Conservation (phyloP, 441 rosid species). For the Eruca vesicaria region DNA sequence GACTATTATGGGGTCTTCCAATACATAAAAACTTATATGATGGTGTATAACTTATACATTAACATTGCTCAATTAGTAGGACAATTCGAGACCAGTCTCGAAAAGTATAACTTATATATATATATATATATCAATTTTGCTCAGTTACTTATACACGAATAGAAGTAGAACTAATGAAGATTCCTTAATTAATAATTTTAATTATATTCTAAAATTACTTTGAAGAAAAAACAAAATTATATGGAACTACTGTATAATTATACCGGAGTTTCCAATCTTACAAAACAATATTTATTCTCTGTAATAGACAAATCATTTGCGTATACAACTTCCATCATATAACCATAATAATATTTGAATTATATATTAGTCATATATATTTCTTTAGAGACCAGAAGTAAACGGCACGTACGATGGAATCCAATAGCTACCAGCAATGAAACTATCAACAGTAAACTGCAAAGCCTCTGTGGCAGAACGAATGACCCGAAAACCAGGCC, state of each 20-base stretch:
- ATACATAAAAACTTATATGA: neutral
- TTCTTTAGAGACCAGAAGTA: conserved; percentile 46
- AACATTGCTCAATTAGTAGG: neutral
- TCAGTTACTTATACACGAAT: neutral
- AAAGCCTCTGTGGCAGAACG: conserved; percentile 46
- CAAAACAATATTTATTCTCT: conserved; percentile 14
- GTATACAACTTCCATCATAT: conserved; percentile 22
- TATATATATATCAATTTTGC: no score
- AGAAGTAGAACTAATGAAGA: neutral
- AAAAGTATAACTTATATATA: neutral
- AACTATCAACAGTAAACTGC: conserved; percentile 47
- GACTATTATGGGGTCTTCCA: neutral
- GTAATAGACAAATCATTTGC: conserved; percentile 19
- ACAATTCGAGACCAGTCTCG: neutral
- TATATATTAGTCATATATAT: neutral
- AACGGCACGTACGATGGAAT: conserved; percentile 52
- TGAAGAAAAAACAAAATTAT: neutral
- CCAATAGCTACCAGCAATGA: conserved; percentile 56
- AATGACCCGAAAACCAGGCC: conserved; percentile 51
- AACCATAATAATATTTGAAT: neutral
- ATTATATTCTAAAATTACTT: neutral
- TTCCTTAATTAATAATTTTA: neutral
- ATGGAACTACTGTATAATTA: neutral
- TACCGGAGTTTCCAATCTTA: neutral
- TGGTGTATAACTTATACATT: neutral